Conservation (phyloP, 129 eudicot species). For the Flaveria bidentis region DNA sequence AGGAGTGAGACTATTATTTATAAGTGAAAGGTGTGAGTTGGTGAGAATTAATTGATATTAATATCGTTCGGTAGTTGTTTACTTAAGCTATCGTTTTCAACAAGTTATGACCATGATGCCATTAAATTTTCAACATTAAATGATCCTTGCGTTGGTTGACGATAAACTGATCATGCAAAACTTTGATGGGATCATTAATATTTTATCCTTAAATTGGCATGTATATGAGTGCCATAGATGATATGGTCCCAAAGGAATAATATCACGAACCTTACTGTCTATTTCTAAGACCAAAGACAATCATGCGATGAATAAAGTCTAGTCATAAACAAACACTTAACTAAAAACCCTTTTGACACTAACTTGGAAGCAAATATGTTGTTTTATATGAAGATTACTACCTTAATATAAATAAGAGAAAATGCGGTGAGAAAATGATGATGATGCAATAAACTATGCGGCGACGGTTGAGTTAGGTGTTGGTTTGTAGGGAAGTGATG, state of each 20-base stretch:
- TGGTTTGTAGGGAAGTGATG: too few relatives aligned
- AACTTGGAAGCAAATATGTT: too few relatives aligned
- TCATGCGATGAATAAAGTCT: neutral
- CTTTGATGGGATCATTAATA: neutral
- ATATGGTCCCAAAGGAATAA: too few relatives aligned
- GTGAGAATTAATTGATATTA: conserved; percentile 24
- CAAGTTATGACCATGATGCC: neutral
- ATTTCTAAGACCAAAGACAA: neutral
- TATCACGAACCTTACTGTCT: neutral
- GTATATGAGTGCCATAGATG: neutral
- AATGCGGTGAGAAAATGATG: too few relatives aligned
- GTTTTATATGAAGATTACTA: too few relatives aligned
- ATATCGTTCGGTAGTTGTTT: neutral
- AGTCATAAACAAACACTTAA: too few relatives aligned
- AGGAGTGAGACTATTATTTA: neutral
- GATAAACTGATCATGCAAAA: neutral
- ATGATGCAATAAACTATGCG: too few relatives aligned
- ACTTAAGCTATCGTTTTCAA: neutral
- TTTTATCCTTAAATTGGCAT: neutral
- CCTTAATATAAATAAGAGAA: too few relatives aligned
- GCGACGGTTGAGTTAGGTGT: too few relatives aligned
- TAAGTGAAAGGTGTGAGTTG: conserved; percentile 19
- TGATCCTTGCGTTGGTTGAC: neutral
- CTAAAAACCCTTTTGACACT: too few relatives aligned
- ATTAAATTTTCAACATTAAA: neutral